These are phyloP conservation scores for Samsoniella hepiali DNA, from an alignment of 2,329 filamentous ascomycete species.

Conservation along the genomic window DNA sequence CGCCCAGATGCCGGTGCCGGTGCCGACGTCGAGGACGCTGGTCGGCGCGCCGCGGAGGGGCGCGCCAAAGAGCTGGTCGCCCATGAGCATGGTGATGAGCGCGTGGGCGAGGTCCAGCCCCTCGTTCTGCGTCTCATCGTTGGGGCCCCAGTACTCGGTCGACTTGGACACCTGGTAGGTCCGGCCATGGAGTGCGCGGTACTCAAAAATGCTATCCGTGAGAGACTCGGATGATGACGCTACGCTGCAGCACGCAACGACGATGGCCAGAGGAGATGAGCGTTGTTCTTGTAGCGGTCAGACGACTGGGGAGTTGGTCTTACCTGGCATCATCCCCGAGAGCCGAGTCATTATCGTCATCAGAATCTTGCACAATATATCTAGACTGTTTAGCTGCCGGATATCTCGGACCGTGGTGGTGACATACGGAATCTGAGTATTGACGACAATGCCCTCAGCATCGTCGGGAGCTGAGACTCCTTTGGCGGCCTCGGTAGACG, in stretches of 20 bases:
- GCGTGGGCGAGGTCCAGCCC: slow-evolving; percentile 28
- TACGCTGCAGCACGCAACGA: slow-evolving; percentile 18
- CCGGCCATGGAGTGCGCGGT: slow-evolving; percentile 32
- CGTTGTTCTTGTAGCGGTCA: no score
- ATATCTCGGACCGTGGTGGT: no score
- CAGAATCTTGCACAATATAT: slow-evolving; percentile 7
- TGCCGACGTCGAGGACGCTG: slow-evolving; percentile 19
- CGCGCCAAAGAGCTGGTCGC: slow-evolving; percentile 21
- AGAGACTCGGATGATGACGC: slow-evolving; percentile 32
- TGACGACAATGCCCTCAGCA: no score
- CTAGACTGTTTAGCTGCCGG: not conserved
- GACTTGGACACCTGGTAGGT: slow-evolving; percentile 30
- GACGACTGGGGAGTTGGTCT: not conserved
- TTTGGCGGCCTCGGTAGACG: no score
- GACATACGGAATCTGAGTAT: no score
- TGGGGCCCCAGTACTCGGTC: slow-evolving; percentile 30
- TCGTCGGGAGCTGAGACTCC: no score
- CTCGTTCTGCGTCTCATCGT: slow-evolving; percentile 27
- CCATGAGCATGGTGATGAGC: slow-evolving; percentile 25
- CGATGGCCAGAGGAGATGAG: not conserved
- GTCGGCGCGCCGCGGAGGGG: slow-evolving; percentile 3
- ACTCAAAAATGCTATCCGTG: slow-evolving; percentile 32
- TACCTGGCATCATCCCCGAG: slow-evolving; percentile 22
- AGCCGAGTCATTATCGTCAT: slow-evolving; percentile 26
- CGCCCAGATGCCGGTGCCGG: slow-evolving; percentile 42